Evolutionary conservation across 768 basidiomycete species (phyloP), one percentile per base, ranked within the genome.

Genomic region (Hericium rajendrae): DNA sequence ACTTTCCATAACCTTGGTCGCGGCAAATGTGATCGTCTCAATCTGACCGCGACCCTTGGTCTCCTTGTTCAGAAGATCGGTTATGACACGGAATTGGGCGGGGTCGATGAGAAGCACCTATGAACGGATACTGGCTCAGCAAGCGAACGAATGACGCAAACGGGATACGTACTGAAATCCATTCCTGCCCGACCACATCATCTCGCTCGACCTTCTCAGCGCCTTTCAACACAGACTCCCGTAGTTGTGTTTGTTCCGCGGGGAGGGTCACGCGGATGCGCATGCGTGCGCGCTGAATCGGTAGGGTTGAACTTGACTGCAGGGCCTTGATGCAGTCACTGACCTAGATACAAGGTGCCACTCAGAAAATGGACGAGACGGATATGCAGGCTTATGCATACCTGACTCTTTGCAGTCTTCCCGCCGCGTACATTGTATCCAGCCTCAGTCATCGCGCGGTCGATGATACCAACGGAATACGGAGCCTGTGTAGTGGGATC

Each of bases 381-480:
- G 18, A 13, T 37, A 6, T 16, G 5, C 15, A 32, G 3, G n/a
- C 38, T 32, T 11, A 38, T 9, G 50, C 16, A 55, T 60, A 89
- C 91, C 81, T 99, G 97, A 53, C 87, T 89, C 74, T 99, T 99
- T 4, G 94, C 94, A 20, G 81, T 87, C 76, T 97, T 97, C 61
- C 85, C 84, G 48, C 79, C 79, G 64, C 90, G 88, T 26, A 95
- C 87, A 63, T 91, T 95, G 71, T 88, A 94, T 1, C 94, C 94
- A 9, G 91, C 87, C 68, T 98, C 94, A 9, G 83, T 73, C 95
- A 99, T 95, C 0, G 94, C 94, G 71, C 97, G 98, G 68, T 99
- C 97, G 61, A 99, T 91, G 77, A 98, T 91, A 16, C 91, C 86
- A 37, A 95, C 91, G 5, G 93, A 86, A 68, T 97, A 94, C 5